These are phyloP conservation scores for Geotrichum ghanense DNA, from an alignment of 805 yeast species.

Conservation along the genomic window DNA sequence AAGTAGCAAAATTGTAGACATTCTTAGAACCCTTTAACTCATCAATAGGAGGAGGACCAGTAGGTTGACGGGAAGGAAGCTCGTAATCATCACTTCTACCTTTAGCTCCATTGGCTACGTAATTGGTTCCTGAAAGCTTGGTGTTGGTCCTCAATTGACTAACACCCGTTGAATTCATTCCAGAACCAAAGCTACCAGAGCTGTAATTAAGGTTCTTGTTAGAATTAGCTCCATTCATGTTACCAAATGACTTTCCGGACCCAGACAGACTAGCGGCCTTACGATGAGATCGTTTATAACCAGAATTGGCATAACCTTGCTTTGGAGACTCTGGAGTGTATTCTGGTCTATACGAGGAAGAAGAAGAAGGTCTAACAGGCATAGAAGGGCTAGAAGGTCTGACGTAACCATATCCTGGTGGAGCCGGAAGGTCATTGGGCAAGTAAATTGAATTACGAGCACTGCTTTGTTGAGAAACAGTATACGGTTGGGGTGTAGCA, in stretches of 20 bases:
- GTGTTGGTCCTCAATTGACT: neutral
- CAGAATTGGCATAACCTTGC: neutral
- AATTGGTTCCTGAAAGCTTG: neutral
- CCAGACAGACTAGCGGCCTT: constrained; percentile 18
- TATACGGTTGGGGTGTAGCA: neutral
- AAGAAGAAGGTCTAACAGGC: constrained; percentile 16
- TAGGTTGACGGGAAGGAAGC: constrained; percentile 23
- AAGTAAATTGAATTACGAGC: neutral
- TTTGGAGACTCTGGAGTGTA: constrained; percentile 8
- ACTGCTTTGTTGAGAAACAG: neutral
- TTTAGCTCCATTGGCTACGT: constrained; percentile 1
- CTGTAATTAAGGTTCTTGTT: neutral
- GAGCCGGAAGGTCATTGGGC: neutral
- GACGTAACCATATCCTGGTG: constrained; percentile 1
- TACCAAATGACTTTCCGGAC: constrained; percentile 3
- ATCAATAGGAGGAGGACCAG: constrained; percentile 25
- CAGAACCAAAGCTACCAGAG: constrained; percentile 1
- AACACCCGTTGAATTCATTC: neutral
- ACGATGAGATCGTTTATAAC: constrained; percentile 17
- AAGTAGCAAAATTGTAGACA: constrained; percentile 16
- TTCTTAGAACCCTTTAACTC: constrained; percentile 16
- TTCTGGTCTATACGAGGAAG: constrained; percentile 11
- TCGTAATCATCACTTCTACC: constrained; percentile 11
- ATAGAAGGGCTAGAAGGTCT: constrained; percentile 16
- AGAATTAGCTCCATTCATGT: neutral